Percentiles rank a stretch among this genome's conserved stretches.
Conservation (phyloP, 371 early-diverging fungal species). For the Thermomucor indicae-seudaticae region DNA sequence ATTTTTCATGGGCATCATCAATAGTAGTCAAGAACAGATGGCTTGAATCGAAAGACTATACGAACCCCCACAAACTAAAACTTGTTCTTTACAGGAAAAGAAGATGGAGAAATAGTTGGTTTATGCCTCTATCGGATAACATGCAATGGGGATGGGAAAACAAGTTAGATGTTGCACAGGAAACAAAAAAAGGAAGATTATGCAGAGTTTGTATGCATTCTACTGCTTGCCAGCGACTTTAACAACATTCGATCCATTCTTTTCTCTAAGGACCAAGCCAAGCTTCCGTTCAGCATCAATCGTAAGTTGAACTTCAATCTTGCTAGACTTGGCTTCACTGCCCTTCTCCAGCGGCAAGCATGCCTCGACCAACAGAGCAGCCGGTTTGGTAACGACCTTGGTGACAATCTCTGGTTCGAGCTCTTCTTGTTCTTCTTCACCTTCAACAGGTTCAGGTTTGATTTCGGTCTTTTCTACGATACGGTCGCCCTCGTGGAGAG, state of each 20-base stretch:
- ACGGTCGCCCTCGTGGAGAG: constrained; percentile 79
- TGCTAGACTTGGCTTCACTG: constrained; percentile 44
- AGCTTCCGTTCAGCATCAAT: constrained; percentile 49
- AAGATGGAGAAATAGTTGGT: too few relatives aligned
- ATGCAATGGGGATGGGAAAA: too few relatives aligned
- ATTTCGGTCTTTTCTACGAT: constrained; percentile 58
- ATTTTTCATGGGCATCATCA: too few relatives aligned
- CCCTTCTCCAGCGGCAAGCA: constrained; percentile 50
- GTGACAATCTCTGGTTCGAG: constrained; percentile 48
- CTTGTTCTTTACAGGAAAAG: too few relatives aligned
- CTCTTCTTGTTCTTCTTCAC: constrained; percentile 53
- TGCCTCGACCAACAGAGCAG: constrained; percentile 53
- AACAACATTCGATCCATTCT: constrained; percentile 52
- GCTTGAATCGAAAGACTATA: too few relatives aligned
- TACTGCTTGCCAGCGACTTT: constrained; percentile 37
- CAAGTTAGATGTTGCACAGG: too few relatives aligned
- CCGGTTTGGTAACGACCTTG: constrained; percentile 51
- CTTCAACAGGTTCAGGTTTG: constrained; percentile 42
- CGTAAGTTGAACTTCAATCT: constrained; percentile 59
- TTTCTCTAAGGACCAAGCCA: constrained; percentile 54
- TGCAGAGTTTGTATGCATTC: too few relatives aligned
- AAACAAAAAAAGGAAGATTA: too few relatives aligned
- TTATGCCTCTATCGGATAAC: too few relatives aligned
- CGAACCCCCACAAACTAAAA: too few relatives aligned
- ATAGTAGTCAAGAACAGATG: too few relatives aligned